Conservation (phyloP, 257 asterid genomes). For the Forsythia viridissima region DNA sequence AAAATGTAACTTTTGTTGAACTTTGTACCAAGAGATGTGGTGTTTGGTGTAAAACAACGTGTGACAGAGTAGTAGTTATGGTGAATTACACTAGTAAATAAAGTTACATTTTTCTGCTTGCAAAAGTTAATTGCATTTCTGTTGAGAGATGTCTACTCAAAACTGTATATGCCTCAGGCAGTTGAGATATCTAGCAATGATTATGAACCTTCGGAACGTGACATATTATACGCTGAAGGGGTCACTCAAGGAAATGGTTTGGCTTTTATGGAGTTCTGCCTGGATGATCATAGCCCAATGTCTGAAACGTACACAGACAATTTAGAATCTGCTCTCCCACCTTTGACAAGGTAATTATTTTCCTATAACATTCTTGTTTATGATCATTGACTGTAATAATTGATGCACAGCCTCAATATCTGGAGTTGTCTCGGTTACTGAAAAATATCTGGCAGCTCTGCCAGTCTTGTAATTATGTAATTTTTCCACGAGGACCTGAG, state of each 20-base stretch:
- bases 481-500: neutral
- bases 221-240: conserved; percentile 90
- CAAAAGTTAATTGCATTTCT: neutral
- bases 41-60: neutral
- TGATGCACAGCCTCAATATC: neutral
- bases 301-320: conserved; percentile 81
- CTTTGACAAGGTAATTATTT: conserved; percentile 58
- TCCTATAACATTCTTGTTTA: neutral
- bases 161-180: conserved; percentile 49
- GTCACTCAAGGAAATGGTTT: conserved; percentile 92
- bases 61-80: neutral
- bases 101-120: neutral
- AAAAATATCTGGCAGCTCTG: neutral
- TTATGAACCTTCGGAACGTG: conserved; percentile 89
- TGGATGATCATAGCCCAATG: conserved; percentile 97
- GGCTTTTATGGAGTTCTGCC: conserved; percentile 89
- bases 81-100: neutral
- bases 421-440: neutral
- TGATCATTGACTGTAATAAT: neutral
- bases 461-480: neutral
- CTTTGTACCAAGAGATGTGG: neutral
- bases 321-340: conserved; percentile 67
- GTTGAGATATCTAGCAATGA: conserved; percentile 95
- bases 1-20: neutral
- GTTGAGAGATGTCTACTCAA: neutral